Conservation (phyloP, 116 monocot species). For the Phalaenopsis hybrid region DNA sequence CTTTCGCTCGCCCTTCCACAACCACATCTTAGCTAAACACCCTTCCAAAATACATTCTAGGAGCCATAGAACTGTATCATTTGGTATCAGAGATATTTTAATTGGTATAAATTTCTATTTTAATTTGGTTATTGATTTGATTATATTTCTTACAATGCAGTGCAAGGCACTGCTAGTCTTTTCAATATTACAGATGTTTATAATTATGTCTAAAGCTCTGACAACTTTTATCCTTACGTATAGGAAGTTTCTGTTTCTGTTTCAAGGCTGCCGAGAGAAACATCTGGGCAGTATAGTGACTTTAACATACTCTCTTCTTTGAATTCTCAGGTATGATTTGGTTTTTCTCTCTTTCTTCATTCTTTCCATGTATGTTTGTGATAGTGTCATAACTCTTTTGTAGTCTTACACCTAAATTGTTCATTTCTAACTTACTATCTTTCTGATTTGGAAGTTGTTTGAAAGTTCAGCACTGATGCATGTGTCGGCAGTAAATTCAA, state of each 20-base stretch:
- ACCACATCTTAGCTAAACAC: too few species aligned
- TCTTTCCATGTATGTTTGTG: not conserved
- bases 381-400: not conserved
- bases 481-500: conserved; percentile 87
- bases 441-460: conserved; percentile 56
- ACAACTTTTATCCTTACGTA: not conserved
- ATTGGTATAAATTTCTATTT: not conserved
- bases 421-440: conserved; percentile 12
- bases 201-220: not conserved
- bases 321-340: conserved; percentile 76
- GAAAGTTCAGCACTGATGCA: conserved; percentile 98
- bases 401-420: not conserved
- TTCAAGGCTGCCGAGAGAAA: conserved; percentile 69
- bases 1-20: too few species aligned
- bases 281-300: conserved; percentile 86
- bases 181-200: not conserved
- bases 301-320: conserved; percentile 90
- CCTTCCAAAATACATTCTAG: too few species aligned
- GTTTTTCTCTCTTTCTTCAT: conserved; percentile 4
- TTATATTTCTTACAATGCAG: not conserved
- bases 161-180: not conserved
- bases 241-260: conserved; percentile 83
- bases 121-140: not conserved
- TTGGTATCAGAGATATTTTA: too few species aligned
- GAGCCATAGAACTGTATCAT: too few species aligned